Base-by-base conservation (phyloP, 2,329 filamentous ascomycete genomes). In the Verticillium klebahnii region DNA sequence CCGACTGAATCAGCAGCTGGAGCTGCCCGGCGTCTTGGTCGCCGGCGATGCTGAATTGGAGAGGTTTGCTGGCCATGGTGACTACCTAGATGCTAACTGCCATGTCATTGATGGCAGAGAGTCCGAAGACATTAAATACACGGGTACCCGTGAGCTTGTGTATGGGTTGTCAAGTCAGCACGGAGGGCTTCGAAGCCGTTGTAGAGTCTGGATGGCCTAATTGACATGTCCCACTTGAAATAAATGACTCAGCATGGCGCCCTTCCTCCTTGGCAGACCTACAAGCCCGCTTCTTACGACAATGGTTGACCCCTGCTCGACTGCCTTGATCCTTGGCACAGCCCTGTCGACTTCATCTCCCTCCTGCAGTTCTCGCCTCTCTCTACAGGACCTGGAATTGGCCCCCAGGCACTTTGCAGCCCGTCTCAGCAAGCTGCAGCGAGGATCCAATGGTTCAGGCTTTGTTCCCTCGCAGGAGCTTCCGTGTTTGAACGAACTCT, bases 1-100 rank as follows among this genome's bases (percentile, higher is more conserved):
- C 75, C 14, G 71, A 65, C 58, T 80, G 69, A 1, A 78, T 72
- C 1, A 80, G 69, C 17, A 70, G 62, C 32, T 75, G 75, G 31
- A 80, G 60, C 7, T 64, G 69, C 0, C 64, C 58, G 0, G 74
- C 78, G 61, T 80, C 76, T 2, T 74, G 68, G 7, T 61, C 50
- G 8, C 69, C 75, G 57, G 78, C 78, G 37, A 68, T 56, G 60
- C 76, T 77, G 61, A 78, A 80, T 9, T 70, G 62, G 29, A 77
- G 70, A 17, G 59, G 60, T 12, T 8, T 39, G 60, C 34, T 39
- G 40, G 68, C 60, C 63, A 65, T 69, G 56, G 59, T 66, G 61
- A 39, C 32, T 56, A 29, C 29, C 29, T 29, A 14, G 34, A 36
- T 36, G 11, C 34, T 14, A 14, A 14, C 2, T 9, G 34, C 14